Evolutionary conservation across 176 grass and related monocot genomes (phyloP), one percentile per base, ranked within the genome.

Genomic region (Cymbopogon citratus): DNA sequence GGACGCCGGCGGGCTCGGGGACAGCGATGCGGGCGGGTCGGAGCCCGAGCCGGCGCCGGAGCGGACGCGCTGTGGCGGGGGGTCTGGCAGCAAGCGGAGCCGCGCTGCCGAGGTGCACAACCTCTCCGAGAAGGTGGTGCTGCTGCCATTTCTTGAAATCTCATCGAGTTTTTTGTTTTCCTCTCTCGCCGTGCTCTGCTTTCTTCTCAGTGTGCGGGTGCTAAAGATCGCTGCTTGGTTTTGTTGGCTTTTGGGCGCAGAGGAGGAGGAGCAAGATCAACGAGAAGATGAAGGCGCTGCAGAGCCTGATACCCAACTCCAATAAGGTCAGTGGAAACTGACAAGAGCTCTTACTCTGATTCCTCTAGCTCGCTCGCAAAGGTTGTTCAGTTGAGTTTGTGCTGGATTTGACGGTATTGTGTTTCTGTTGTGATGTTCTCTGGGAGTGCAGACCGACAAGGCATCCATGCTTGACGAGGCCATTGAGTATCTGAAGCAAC

Each of bases 381-480:
- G 45, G 26, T 49, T 70, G 6, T 48, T 51, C 16, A 51, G 12
- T 1, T 81, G 27, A 70, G 28, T 79, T 65, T 63, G 15, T 38
- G 25, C 19, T 81, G 9, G 16, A 21, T 46, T 45, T 78, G 62
- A 48, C 64, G 26, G 68, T 19, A 62, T 41, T 19, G 13, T 48
- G 63, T 70, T 33, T 43, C 3, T 9, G 15, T 0, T 62, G 16
- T 74, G 21, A 3, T 43, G 24, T 5, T 81, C n/a, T 51, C 5
- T 75, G 25, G 52, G 19, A 34, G 38, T 85, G 24, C 77, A 98
- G 95, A 95, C 94, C 19, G 95, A 98, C 83, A 98, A 95, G 88
- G 95, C 92, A 29, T 98, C 95, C 73, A 98, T 98, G 92, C 95
- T 98, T 27, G 95, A 98, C 51, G 95, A 98, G 38, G 95, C 92